phyloP scores from a whole-genome alignment of 139 green algal species.

The Pedinophyceae sp. region DNA sequence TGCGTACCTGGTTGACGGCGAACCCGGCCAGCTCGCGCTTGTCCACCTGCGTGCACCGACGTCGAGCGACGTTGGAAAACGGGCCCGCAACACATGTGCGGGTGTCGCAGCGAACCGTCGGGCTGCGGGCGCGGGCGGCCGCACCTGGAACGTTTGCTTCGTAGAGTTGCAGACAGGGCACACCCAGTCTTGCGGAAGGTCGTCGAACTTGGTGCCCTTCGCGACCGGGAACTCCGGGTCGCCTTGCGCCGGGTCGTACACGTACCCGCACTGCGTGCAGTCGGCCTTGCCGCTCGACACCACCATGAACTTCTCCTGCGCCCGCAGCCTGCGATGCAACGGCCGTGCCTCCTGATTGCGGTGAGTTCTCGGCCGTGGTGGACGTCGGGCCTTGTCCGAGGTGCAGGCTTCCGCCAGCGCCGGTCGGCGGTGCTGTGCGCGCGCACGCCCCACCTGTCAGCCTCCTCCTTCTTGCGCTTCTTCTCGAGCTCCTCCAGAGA shows the following conservation, averaged over 20 bases:
- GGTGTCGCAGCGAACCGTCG: neutral
- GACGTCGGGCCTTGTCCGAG: no score
- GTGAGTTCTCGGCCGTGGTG: no score
- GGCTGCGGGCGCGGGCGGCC: no score
- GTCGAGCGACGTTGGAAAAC: neutral
- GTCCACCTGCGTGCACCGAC: constrained; percentile 7
- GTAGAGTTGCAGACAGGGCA: constrained; percentile 75
- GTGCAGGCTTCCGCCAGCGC: no score
- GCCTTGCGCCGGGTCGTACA: constrained; percentile 59
- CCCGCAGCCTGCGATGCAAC: no score
- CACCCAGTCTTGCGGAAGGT: constrained; percentile 76
- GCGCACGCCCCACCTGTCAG: no score
- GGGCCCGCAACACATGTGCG: neutral
- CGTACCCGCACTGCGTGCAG: constrained; percentile 62
- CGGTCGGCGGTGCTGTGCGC: no score
- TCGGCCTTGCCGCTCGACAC: constrained; percentile 50
- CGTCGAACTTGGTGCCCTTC: constrained; percentile 48
- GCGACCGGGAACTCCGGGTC: constrained; percentile 79
- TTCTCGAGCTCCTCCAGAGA: neutral
- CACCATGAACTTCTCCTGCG: constrained; percentile 81
- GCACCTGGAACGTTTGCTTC: constrained; percentile 60
- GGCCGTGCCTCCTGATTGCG: no score
- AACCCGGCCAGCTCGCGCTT: constrained; percentile 75
- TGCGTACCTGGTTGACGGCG: constrained; percentile 69
- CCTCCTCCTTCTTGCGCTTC: neutral